These are phyloP conservation scores for Gracilaria domingensis DNA, from an alignment of 23 red algal genomes.

Conservation along the genomic window DNA sequence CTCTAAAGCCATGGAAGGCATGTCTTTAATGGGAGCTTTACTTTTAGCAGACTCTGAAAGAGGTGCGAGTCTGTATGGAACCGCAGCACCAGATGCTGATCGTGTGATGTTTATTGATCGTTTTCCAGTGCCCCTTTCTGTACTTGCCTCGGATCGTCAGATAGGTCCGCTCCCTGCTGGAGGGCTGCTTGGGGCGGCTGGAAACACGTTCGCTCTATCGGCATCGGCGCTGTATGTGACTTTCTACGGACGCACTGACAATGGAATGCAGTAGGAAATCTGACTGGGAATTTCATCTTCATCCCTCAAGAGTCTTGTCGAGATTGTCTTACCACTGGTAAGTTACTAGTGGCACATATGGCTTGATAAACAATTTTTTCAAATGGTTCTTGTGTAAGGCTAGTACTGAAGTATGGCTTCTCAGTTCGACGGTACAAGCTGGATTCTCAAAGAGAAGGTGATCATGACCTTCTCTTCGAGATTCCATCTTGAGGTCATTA, in stretches of 20 bases:
- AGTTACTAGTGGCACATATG: too few species aligned
- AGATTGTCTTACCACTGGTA: too few species aligned
- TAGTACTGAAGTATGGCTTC: too few species aligned
- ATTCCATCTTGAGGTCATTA: too few species aligned
- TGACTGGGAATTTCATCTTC: background rate
- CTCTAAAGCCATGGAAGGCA: slow-evolving; percentile 61
- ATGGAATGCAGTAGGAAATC: background rate
- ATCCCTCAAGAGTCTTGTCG: too few species aligned
- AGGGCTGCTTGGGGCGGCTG: slow-evolving; percentile 42
- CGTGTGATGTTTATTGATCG: slow-evolving; percentile 59
- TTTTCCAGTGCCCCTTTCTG: slow-evolving; percentile 47
- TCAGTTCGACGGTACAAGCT: too few species aligned
- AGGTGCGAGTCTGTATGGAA: slow-evolving; percentile 46
- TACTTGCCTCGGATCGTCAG: slow-evolving; percentile 47
- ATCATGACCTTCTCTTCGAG: too few species aligned
- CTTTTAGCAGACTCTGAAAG: slow-evolving; percentile 56
- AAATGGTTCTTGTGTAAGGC: too few species aligned
- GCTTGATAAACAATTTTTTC: too few species aligned
- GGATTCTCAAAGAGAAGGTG: too few species aligned
- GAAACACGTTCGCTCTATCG: slow-evolving; percentile 37
- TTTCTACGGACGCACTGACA: slow-evolving; percentile 41
- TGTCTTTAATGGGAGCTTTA: slow-evolving; percentile 62
- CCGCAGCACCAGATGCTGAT: slow-evolving; percentile 30
- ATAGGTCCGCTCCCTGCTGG: slow-evolving; percentile 66
- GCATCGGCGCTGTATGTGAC: slow-evolving; percentile 47